Base-by-base conservation (phyloP, 441 rosid genomes). In the Geranium incanum region DNA sequence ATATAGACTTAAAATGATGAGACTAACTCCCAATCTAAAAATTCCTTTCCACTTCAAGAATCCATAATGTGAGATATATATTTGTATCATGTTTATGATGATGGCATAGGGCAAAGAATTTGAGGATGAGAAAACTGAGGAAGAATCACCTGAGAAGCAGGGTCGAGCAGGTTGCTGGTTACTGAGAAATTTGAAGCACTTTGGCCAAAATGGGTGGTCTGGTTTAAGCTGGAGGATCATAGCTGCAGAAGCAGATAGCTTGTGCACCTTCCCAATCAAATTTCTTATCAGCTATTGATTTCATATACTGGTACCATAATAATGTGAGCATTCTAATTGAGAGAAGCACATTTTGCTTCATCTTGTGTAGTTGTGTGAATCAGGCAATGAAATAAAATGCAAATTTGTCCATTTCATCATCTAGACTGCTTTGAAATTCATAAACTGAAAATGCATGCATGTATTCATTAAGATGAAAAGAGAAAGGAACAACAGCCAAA, bases 61-160 rank as follows among this genome's bases (percentile, higher is more conserved):
- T 1, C 50, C 50, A 7, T 6, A 43, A 43, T 43, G 12, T 43
- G 50, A 43, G 50, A 1, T 11, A 43, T 8, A 43, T 43, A 43
- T 13, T 6, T 7, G 50, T 43, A 1, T 55, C 6, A 13, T 55
- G 6, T 55, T 55, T 55, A 6, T 63, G 72, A n/a, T 21, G 36
- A 64, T 68, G 38, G 57, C 52, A 75, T 85, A 94, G 97, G 95
- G 88, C 81, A 72, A 81, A 74, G 72, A 86, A 82, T 78, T 71
- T 70, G 70, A 80, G 92, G 69, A 78, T 95, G 65, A 89, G 95
- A 81, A 88, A 90, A 80, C 80, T 90, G 75, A 90, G 86, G 90
- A 89, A 88, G 83, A 85, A 75, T 74, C 62, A 66, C 67, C 74
- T 81, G 64, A 81, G 68, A 77, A 85, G 82, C 60, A 72, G 70